Evolutionary conservation across 1,284 basidiomycete genomes (phyloP), one percentile per base, ranked within the genome.

Genomic region (Cryptococcus sp.): DNA sequence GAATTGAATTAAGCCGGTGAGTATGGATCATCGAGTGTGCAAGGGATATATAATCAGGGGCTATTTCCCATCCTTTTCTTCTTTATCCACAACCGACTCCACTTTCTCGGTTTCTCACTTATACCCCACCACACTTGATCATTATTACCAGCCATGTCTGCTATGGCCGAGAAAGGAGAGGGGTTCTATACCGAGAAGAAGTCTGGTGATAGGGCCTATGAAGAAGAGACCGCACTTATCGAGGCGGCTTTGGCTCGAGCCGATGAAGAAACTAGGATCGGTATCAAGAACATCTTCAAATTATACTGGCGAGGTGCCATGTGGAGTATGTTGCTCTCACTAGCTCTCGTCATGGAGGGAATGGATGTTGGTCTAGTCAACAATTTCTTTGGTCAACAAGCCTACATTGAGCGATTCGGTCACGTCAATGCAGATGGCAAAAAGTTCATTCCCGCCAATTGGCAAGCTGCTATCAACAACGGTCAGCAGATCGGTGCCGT

Each of bases 401-500:
- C 47, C 5, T 56, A 53, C 42, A 41, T 43, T 5, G 21, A 19
- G 4, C 37, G 32, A 14, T 56, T 56, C 21, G 55, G 55, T 19
- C 7, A 9, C 34, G 19, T 19, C 32, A 21, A 19, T 23, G 34
- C 34, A 5, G 25, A 48, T 21, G 46, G 34, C 19, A 19, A 16
- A 16, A 22, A 22, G 16, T 5, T 7, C 13, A 41, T 48, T 23
- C 21, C 34, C n/a, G 7, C 46, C 10, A 22, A 19, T 4, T 48
- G 46, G 46, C 46, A 48, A 24, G 16, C 34, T 5, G 46, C 18
- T 39, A 18, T 48, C 34, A 39, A 21, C 21, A 48, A 48, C 46
- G 46, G 46, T 18, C 41, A 18, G 42, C 39, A 23, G 43, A 39
- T 19, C 24, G 45, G 45, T 32, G 45, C 63, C 48, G 69, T 77